A percentile compares a stretch with the other conserved stretches of the same genome.
Evolutionary conservation across 2,329 filamentous ascomycete genomes (phyloP).

Genomic region (Myriangium duriaei): DNA sequence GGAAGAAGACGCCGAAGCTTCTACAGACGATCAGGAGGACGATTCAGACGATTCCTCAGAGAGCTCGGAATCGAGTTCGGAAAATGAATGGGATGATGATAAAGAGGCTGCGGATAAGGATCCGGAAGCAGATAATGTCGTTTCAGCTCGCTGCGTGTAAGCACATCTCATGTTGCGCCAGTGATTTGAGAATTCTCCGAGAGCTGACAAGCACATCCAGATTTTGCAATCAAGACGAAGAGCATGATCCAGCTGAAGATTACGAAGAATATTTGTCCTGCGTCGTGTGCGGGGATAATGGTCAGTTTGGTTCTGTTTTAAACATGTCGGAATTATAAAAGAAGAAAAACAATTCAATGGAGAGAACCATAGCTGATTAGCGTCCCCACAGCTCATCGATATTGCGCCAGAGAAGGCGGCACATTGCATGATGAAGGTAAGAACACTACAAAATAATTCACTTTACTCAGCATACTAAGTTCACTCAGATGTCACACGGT

Average conservation of each 20-base stretch:
- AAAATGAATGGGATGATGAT: conserved; percentile 41
- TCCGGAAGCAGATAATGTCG: conserved; percentile 42
- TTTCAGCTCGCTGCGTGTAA: conserved; percentile 53
- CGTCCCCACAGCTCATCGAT: conserved; percentile 63
- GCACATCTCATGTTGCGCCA: no score
- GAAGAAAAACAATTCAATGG: conserved; percentile 15
- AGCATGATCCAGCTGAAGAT: conserved; percentile 68
- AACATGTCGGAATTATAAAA: conserved; percentile 6
- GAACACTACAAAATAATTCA: conserved; percentile 14
- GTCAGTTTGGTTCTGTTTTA: conserved; percentile 43
- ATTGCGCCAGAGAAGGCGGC: conserved; percentile 68
- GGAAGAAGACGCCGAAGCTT: conserved; percentile 24
- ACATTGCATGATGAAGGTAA: conserved; percentile 52
- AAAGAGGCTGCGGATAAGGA: conserved; percentile 42
- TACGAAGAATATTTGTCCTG: conserved; percentile 72
- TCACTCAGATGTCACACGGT: conserved; percentile 40
- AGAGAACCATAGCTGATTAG: conserved; percentile 33
- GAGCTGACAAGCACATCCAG: no score
- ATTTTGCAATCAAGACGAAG: conserved; percentile 73
- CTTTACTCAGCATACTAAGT: conserved; percentile 15
- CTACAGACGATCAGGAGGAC: conserved; percentile 19
- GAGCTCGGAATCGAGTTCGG: conserved; percentile 21
- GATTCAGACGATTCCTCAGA: conserved; percentile 9
- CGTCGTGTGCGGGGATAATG: conserved; percentile 64
- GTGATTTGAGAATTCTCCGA: no score